phyloP scores from a whole-genome alignment of 495 filamentous ascomycete species.

The Xylaria longipes region DNA sequence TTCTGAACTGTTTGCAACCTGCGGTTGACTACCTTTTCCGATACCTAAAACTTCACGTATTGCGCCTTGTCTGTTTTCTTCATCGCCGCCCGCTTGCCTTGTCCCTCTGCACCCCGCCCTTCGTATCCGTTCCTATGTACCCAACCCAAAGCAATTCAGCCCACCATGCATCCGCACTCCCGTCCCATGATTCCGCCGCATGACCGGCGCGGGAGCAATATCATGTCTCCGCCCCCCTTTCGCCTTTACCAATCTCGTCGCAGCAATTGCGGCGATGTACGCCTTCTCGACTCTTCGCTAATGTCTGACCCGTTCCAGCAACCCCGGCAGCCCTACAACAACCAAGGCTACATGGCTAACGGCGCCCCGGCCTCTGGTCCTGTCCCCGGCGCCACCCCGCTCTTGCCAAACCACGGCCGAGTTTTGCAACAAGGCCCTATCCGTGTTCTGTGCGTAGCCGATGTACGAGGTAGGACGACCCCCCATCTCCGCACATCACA shows the following conservation, averaged over 20 bases:
- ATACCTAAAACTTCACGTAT: neutral
- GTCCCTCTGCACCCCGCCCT: neutral
- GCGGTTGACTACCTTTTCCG: neutral
- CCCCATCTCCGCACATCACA: neutral
- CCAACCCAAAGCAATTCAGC: neutral
- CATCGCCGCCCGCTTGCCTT: neutral
- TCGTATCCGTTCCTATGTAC: neutral
- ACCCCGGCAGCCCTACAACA: conserved; percentile 50
- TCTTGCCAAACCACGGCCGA: conserved; percentile 64
- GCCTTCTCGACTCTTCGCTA: conserved; percentile 26
- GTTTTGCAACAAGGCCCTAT: conserved; percentile 85
- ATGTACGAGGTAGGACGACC: conserved; percentile 82
- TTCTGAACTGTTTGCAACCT: neutral
- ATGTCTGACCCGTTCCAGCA: conserved; percentile 43
- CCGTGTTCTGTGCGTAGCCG: conserved; percentile 92
- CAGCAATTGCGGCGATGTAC: conserved; percentile 10
- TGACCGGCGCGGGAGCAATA: neutral
- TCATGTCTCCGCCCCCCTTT: conserved; percentile 2
- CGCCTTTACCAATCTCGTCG: neutral
- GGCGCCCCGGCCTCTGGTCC: conserved; percentile 55
- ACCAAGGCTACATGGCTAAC: conserved; percentile 60
- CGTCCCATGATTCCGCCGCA: neutral
- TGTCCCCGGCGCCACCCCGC: conserved; percentile 59
- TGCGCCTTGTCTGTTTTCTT: conserved; percentile 4
- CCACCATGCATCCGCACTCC: conserved; percentile 1